Conservation (phyloP, 768 basidiomycete species). For the Pulveroboletus sp. region DNA sequence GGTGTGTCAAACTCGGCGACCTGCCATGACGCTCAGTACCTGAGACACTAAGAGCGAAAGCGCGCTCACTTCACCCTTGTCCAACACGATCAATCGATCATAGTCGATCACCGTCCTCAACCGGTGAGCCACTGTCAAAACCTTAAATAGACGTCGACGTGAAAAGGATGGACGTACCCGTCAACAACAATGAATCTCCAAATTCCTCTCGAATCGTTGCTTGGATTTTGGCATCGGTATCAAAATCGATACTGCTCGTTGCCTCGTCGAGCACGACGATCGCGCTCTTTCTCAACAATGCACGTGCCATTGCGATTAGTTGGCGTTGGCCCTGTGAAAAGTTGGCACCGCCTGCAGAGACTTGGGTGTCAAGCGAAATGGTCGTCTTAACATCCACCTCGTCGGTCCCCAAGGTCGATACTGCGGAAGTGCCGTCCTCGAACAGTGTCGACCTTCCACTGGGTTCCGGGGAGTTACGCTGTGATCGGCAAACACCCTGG, state of each 20-base stretch:
- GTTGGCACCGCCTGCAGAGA: constrained; percentile 84
- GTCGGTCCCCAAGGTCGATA: constrained; percentile 47
- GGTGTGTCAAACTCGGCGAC: constrained; percentile 74
- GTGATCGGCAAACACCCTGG: constrained; percentile 46
- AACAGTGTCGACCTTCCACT: constrained; percentile 44
- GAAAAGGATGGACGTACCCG: constrained; percentile 40
- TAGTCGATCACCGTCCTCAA: constrained; percentile 80
- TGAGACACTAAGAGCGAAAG: neutral
- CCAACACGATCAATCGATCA: constrained; percentile 75
- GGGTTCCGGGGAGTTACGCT: constrained; percentile 47
- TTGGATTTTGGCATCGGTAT: constrained; percentile 89
- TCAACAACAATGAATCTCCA: constrained; percentile 66
- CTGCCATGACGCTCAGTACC: constrained; percentile 18
- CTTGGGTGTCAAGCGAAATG: constrained; percentile 71
- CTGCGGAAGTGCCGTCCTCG: constrained; percentile 39
- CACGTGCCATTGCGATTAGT: constrained; percentile 82
- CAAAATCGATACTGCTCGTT: constrained; percentile 84
- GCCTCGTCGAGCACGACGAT: constrained; percentile 83
- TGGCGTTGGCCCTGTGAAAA: constrained; percentile 94
- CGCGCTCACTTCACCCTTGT: constrained; percentile 35
- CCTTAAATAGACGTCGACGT: neutral
- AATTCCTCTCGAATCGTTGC: constrained; percentile 86
- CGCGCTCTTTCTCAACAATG: constrained; percentile 65
- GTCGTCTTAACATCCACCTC: constrained; percentile 52
- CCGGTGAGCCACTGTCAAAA: constrained; percentile 56